Base-by-base conservation (phyloP, 495 filamentous ascomycete species). In the Aspergillus olivimuriae region DNA sequence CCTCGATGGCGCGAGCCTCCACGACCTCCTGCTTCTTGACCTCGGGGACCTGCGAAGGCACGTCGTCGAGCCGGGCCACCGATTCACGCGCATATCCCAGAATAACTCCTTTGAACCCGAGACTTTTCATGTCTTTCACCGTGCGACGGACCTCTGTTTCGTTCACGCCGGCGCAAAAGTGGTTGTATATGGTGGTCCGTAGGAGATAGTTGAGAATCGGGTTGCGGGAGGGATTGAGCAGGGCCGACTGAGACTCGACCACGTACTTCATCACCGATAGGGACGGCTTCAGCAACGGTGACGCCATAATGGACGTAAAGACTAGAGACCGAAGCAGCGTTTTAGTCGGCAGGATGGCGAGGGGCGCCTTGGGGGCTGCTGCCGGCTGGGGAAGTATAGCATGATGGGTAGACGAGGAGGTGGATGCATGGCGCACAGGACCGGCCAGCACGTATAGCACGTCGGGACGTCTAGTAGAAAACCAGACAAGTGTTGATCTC, bases 81-180 rank as follows among this genome's bases (percentile, higher is more conserved):
- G 86, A 81, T 58, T 94, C 87, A 33, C 75, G 70, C 3, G 83
- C 86, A 52, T 89, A 92, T 15, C 80, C 78, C 20, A 94, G 68
- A 48, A 91, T 87, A 9, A 92, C 80, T 4, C 87, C 87, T 33
- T 69, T 75, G 52, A 82, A 89, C 7, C 87, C 87, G 14, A 89
- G 68, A 24, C 64, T 54, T 50, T 82, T 82, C 37, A 87, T 72
- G 3, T 67, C 61, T 17, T 70, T 55, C 32, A 86, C 74, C 1
- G 81, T 86, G 21, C 46, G 53, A 4, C 60, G 53, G 19, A 91
- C 82, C 57, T 89, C 83, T 1, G 48, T 41, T 0, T 70, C 61
- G 34, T 77, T 83, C 55, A 83, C 79, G 15, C 87, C 87, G 1
- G 84, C 84, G 57, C 87, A 94, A 59, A 91, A 94, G 53, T 94